Evolutionary conservation across 768 basidiomycete genomes (phyloP), one percentile per base, ranked within the genome.

Genomic region (Mycena pura): DNA sequence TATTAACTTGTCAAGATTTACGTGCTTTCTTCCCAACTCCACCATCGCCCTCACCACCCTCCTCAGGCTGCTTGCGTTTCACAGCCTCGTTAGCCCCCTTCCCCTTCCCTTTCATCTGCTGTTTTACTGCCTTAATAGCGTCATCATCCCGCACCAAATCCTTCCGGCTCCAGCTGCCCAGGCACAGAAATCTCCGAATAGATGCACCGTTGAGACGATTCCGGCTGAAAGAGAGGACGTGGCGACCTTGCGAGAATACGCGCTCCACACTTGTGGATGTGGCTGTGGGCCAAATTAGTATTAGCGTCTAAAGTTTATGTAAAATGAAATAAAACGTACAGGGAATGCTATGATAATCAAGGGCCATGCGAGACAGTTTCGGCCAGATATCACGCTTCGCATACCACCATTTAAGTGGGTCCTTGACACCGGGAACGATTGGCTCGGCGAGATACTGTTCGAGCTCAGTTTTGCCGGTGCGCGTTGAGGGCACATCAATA

Each of bases 341-440:
- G 27, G 68, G 68, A n/a, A 68, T 59, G n/a, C 53, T 63, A 9
- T 67, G 53, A 51, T 67, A 67, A 45, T 70, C 65, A 1, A 70
- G 40, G 1, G 57, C 68, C 69, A 68, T 70, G 3, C 6, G 6
- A 11, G 52, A 66, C 3, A 70, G 57, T 19, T 53, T 54, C 2
- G 69, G 68, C 41, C 60, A 56, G 7, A 27, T 24, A 1, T 21
- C 43, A 10, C n/a, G 13, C 19, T 46, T 43, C 2, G 45, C 34
- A 3, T 17, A 36, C 54, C 54, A 56, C 54, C 54, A 56, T 11
- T 1, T 8, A 2, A 56, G 22, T 9, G 54, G 54, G 22, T 56
- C 44, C 24, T 45, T 36, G 6, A 51, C 13, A 13, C n/a, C n/a
- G n/a, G n/a, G n/a, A n/a, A n/a, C n/a, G 11, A 14, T 9, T 8